Evolutionary conservation across 2,329 filamentous ascomycete species (phyloP).

Genomic region (Aspergillus thermomutatus): DNA sequence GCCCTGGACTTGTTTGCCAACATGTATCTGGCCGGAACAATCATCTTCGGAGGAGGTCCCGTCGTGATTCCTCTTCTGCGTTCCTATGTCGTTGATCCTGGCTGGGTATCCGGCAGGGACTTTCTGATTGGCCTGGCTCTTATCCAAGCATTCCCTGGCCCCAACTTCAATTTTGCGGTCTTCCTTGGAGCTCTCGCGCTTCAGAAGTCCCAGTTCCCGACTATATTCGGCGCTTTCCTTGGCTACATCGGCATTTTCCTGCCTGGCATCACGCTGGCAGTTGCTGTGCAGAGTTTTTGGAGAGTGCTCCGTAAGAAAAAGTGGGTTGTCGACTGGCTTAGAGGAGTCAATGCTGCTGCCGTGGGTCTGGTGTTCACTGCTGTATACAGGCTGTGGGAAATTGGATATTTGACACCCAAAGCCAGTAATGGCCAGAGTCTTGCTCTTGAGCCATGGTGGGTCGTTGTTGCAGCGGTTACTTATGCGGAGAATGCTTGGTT

Average conservation of each 20-base stretch:
- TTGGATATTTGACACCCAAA: constrained; percentile 55
- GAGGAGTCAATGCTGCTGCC: constrained; percentile 59
- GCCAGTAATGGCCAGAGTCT: constrained; percentile 51
- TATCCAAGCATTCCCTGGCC: constrained; percentile 66
- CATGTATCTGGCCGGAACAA: constrained; percentile 69
- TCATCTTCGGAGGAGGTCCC: constrained; percentile 63
- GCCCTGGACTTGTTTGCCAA: constrained; percentile 65
- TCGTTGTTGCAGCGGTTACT: constrained; percentile 54
- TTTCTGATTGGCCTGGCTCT: constrained; percentile 71
- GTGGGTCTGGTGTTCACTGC: constrained; percentile 63
- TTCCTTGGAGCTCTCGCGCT: constrained; percentile 55
- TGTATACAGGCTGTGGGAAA: constrained; percentile 61
- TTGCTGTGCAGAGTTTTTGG: constrained; percentile 52
- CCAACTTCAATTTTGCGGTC: constrained; percentile 52
- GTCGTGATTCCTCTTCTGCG: constrained; percentile 63
- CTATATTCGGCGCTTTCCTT: constrained; percentile 49
- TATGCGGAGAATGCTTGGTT: constrained; percentile 52
- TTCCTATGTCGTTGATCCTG: constrained; percentile 60
- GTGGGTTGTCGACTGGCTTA: constrained; percentile 49
- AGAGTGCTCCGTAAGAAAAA: constrained; percentile 44
- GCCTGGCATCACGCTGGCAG: constrained; percentile 34
- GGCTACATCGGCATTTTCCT: constrained; percentile 47
- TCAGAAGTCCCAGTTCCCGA: constrained; percentile 23
- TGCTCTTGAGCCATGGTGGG: constrained; percentile 61
- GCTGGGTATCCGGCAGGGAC: constrained; percentile 68